A percentile compares a stretch with the other conserved stretches of the same genome.
Evolutionary conservation across 2,329 filamentous ascomycete genomes (phyloP).

Genomic region (Nannizziopsis arthrosporioides): DNA sequence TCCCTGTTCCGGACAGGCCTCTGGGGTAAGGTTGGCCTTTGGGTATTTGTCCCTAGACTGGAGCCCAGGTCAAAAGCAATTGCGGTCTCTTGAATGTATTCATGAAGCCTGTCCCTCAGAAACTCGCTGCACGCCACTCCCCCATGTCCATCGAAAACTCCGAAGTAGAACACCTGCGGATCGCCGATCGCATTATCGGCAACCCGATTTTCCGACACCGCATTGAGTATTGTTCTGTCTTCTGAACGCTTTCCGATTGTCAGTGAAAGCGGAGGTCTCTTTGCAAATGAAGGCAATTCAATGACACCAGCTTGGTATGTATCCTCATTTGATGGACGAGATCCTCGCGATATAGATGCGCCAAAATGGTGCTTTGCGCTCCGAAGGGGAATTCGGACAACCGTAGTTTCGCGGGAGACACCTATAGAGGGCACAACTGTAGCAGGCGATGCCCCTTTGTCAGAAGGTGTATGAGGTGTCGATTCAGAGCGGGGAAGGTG

Average conservation of each 20-base stretch:
- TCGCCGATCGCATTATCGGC: slow-evolving; percentile 74
- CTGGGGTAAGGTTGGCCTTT: slow-evolving; percentile 7
- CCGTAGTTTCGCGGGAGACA: slow-evolving; percentile 64
- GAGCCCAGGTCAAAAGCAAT: slow-evolving; percentile 65
- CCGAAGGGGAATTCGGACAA: slow-evolving; percentile 85
- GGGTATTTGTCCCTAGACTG: slow-evolving; percentile 46
- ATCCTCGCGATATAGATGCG: slow-evolving; percentile 64
- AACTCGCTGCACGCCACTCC: slow-evolving; percentile 82
- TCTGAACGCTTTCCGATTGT: slow-evolving; percentile 27
- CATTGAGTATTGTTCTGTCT: slow-evolving; percentile 11
- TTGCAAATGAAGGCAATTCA: slow-evolving; percentile 84
- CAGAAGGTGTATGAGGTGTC: slow-evolving; percentile 56
- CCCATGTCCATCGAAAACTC: slow-evolving; percentile 90
- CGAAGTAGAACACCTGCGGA: slow-evolving; percentile 96
- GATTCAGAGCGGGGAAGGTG: slow-evolving; percentile 79
- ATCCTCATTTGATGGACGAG: slow-evolving; percentile 83
- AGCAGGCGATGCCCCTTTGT: slow-evolving; percentile 36
- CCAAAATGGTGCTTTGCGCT: slow-evolving; percentile 96
- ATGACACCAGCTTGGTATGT: slow-evolving; percentile 89
- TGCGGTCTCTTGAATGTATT: slow-evolving; percentile 76
- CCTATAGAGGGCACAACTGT: slow-evolving; percentile 50
- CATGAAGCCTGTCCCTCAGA: slow-evolving; percentile 69
- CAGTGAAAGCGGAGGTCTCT: slow-evolving; percentile 58
- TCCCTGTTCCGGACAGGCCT: slow-evolving; percentile 13
- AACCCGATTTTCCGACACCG: slow-evolving; percentile 42